phyloP scores from a whole-genome alignment of 139 green algal species.

The Pycnococcus provasolii region DNA sequence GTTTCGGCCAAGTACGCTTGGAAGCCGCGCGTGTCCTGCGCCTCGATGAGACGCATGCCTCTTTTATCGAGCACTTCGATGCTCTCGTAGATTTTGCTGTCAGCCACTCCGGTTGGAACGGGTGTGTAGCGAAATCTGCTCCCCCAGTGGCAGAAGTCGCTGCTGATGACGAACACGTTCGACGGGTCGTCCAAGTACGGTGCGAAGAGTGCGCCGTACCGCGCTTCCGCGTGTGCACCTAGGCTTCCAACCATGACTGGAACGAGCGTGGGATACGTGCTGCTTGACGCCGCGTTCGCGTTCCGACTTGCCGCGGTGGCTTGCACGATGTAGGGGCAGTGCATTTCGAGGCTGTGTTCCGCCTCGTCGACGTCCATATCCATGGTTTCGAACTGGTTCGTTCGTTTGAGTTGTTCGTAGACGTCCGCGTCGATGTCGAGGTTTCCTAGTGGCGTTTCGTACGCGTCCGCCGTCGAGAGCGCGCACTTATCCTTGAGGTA shows the following conservation, averaged over 20 bases:
- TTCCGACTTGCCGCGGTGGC: too few species aligned
- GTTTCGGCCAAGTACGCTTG: slow-evolving; percentile 47
- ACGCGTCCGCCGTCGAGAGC: slow-evolving; percentile 49
- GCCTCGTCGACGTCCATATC: slow-evolving; percentile 64
- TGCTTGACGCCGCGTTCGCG: too few species aligned
- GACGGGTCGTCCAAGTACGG: slow-evolving; percentile 65
- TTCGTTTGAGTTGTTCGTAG: slow-evolving; percentile 54
- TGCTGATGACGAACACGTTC: slow-evolving; percentile 85
- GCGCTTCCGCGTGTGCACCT: slow-evolving; percentile 48
- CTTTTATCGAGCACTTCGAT: slow-evolving; percentile 72
- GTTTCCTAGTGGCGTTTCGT: slow-evolving; percentile 73
- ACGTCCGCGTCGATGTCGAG: slow-evolving; percentile 61
- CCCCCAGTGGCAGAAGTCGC: slow-evolving; percentile 97
- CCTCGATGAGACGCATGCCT: slow-evolving; percentile 79
- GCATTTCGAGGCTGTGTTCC: slow-evolving; percentile 92
- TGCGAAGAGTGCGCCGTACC: slow-evolving; percentile 67
- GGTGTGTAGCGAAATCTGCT: slow-evolving; percentile 61
- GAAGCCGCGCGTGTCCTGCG: slow-evolving; percentile 50
- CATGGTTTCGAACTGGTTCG: slow-evolving; percentile 70
- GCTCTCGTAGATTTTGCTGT: slow-evolving; percentile 56
- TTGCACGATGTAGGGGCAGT: slow-evolving; percentile 71
- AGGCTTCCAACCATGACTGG: not conserved
- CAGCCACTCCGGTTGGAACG: slow-evolving; percentile 26
- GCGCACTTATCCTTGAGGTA: slow-evolving; percentile 57
- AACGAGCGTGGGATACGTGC: too few species aligned